Base-by-base conservation (phyloP, 1,284 basidiomycete genomes). In the Caloboletus firmus region DNA sequence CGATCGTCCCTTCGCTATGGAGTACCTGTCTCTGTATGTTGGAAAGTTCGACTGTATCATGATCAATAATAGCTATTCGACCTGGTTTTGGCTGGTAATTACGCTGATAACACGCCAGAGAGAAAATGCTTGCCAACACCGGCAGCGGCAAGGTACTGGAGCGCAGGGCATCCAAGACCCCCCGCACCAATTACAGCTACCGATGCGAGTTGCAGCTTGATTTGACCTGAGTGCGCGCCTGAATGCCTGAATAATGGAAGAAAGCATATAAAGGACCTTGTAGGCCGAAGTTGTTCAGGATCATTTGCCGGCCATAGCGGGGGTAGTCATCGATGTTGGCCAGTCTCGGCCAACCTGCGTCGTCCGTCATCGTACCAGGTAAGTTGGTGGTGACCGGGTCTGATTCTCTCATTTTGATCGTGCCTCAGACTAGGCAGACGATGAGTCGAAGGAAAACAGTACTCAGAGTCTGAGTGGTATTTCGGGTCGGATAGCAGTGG, bases 271-370 rank as follows among this genome's bases (percentile, higher is more conserved):
- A 45, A n/a, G 47, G 55, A 89, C 92, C 93, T 69, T 82, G 76
- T 1, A 98, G 77, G 0, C 96, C 96, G 66, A 98, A 89, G 24
- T 85, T 87, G 54, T 93, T 85, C 51, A 98, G 78, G 61, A 99
- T 95, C 94, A 99, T 97, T 69, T 99, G 97, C 42, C 97, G 80
- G 24, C 95, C 95, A 82, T 98, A 99, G 45, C 96, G 82, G 61
- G 79, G 76, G 70, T 97, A 98, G 66, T 98, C 95, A 42, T 79
- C 73, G 22, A 84, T 71, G 28, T 76, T 72, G 18, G 82, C 71
- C 53, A 72, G 51, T 59, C 58, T 61, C 24, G 56, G 57, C 59
- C 46, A 55, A 26, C 28, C 55, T 20, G 58, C 9, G 30, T 55
- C 56, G 26, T 55, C 56, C 55, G 49, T 51, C 37, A 37, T 28